These are phyloP conservation scores for Echeveria elegans DNA, from an alignment of 164 flowering plant species.

Conservation along the genomic window DNA sequence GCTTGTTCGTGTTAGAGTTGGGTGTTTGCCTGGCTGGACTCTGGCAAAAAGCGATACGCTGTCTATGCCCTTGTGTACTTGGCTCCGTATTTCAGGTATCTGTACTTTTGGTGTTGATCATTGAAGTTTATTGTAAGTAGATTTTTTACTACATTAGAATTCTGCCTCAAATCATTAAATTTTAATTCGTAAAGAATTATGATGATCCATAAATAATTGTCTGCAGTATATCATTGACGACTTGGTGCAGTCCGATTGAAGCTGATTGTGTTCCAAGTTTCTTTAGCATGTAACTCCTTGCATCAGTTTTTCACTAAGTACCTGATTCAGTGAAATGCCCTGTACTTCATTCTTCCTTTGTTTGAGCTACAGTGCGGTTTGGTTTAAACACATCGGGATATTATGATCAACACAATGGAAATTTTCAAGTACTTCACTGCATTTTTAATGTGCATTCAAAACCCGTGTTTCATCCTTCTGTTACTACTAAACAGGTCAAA, in stretches of 20 bases:
- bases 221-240: not conserved
- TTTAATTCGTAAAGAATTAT: not conserved
- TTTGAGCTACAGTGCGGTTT: too few relatives aligned
- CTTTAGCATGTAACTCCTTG: not conserved
- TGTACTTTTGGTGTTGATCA: not conserved
- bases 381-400: not conserved
- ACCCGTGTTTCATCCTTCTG: not conserved
- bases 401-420: too few relatives aligned
- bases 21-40: conserved; percentile 88
- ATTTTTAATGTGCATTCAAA: too few relatives aligned
- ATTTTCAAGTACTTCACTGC: too few relatives aligned
- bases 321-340: not conserved
- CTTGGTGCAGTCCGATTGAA: not conserved
- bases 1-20: conserved; percentile 50
- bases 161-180: conserved; percentile 38
- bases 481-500: conserved; percentile 50
- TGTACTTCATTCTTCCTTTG: not conserved
- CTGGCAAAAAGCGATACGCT: conserved; percentile 57
- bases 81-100: not conserved
- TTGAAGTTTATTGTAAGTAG: not conserved
- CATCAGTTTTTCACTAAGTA: not conserved
- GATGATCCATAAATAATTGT: not conserved
- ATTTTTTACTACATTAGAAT: not conserved
- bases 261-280: not conserved
- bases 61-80: conserved; percentile 28